These are phyloP conservation scores for Rubia tinctorum DNA, from an alignment of 305 asterid genomes.

Conservation along the genomic window DNA sequence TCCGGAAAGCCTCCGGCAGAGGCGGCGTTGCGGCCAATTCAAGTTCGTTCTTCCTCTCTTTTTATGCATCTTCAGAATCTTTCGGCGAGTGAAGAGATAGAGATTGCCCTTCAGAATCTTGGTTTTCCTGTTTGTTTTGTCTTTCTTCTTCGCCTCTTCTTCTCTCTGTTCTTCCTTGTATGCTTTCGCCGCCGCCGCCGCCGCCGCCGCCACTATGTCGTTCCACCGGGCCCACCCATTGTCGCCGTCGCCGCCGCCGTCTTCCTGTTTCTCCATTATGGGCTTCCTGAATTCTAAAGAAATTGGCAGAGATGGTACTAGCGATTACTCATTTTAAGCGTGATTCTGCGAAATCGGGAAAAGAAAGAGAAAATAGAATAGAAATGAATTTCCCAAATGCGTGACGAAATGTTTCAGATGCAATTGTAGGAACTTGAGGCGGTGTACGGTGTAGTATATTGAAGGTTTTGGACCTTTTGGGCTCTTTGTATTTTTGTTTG, in stretches of 20 bases:
- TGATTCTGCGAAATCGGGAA: background rate
- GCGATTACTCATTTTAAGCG: background rate
- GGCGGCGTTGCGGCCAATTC: background rate
- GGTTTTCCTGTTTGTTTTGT: background rate
- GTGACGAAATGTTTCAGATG: background rate
- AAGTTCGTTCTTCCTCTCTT: too few relatives aligned
- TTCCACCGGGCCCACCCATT: background rate
- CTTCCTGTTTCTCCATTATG: background rate
- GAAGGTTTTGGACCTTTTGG: background rate
- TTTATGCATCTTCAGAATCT: too few relatives aligned
- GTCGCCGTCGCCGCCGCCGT: background rate
- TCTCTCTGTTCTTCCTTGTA: background rate
- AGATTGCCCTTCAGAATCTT: background rate
- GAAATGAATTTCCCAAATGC: background rate
- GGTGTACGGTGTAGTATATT: background rate
- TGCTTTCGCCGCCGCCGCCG: background rate
- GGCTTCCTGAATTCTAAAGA: background rate
- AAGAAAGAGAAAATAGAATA: background rate
- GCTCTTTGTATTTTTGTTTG: background rate
- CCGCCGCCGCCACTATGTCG: background rate
- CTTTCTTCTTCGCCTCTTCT: background rate
- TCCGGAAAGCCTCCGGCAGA: background rate
- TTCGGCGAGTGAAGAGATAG: background rate
- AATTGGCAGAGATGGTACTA: background rate
- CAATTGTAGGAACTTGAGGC: background rate